A percentile compares a stretch with the other conserved stretches of the same genome.
phyloP scores from a whole-genome alignment of 371 early-diverging fungal genomes.

The Syncephalis plumigaleata region DNA sequence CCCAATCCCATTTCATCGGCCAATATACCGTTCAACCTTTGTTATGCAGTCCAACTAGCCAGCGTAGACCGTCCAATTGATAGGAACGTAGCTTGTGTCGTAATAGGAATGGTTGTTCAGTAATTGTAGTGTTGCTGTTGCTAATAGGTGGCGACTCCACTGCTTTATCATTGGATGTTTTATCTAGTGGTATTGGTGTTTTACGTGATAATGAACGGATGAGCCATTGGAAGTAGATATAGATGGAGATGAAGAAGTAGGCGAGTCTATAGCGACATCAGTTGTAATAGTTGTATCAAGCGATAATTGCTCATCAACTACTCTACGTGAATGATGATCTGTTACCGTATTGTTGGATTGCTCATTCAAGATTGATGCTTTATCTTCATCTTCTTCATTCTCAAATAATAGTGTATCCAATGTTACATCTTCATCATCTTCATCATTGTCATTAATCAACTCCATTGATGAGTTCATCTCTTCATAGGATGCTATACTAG shows the following conservation, averaged over 20 bases:
- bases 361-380: not conserved
- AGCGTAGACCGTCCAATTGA: slow-evolving; percentile 59
- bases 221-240: not conserved
- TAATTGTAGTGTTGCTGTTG: slow-evolving; percentile 9
- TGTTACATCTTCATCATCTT: slow-evolving; percentile 1
- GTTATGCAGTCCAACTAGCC: slow-evolving; percentile 80
- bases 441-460: slow-evolving; percentile 15
- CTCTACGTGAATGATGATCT: no score
- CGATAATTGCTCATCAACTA: not conserved
- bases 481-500: no score
- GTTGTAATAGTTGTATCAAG: not conserved
- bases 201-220: not conserved
- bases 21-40: slow-evolving; percentile 92
- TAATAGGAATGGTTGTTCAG: no score
- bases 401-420: slow-evolving; percentile 3
- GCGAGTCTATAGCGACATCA: no score
- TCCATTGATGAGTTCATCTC: no score
- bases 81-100: slow-evolving; percentile 39
- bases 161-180: slow-evolving; percentile 24
- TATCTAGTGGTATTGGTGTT: slow-evolving; percentile 7
- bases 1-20: slow-evolving; percentile 99
- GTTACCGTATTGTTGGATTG: not conserved
- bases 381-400: slow-evolving; percentile 3
- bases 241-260: not conserved
- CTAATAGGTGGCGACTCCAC: slow-evolving; percentile 38